Evolutionary conservation across 2,329 filamentous ascomycete genomes (phyloP).

Genomic region (Coniochaeta sp.): DNA sequence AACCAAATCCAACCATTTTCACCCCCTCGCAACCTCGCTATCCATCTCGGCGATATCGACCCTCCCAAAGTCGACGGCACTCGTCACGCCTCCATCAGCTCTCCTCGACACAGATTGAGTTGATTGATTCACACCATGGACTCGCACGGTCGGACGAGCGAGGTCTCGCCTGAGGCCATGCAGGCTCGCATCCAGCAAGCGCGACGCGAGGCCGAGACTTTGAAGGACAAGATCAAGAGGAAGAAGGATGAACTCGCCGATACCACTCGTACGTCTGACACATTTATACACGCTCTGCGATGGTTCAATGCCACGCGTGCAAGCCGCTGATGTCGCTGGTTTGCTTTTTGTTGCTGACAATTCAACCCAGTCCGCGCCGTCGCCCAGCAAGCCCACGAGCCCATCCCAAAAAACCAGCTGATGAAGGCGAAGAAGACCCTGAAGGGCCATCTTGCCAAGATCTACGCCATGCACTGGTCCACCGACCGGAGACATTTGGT

Average conservation of each 20-base stretch:
- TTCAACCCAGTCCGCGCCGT: constrained; percentile 71
- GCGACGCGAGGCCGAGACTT: constrained; percentile 91
- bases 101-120: not conserved
- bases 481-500: constrained; percentile 96
- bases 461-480: constrained; percentile 99
- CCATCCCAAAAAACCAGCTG: constrained; percentile 79
- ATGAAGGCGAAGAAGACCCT: constrained; percentile 97
- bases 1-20: not conserved
- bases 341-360: constrained; percentile 7
- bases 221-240: constrained; percentile 98
- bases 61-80: not conserved
- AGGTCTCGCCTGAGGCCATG: constrained; percentile 69
- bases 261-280: constrained; percentile 64
- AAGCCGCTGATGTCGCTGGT: constrained; percentile 4
- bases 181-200: constrained; percentile 89
- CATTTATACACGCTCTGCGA: constrained; percentile 4
- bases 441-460: constrained; percentile 97
- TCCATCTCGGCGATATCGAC: not conserved
- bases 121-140: constrained; percentile 37
- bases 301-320: not conserved
- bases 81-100: constrained; percentile 1
- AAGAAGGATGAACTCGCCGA: constrained; percentile 99
- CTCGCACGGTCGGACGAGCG: constrained; percentile 44
- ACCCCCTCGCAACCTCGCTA: not conserved
- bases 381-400: constrained; percentile 84